These are phyloP conservation scores for Amborella trichopoda DNA, from an alignment of 164 flowering plant genomes.

Conservation along the genomic window DNA sequence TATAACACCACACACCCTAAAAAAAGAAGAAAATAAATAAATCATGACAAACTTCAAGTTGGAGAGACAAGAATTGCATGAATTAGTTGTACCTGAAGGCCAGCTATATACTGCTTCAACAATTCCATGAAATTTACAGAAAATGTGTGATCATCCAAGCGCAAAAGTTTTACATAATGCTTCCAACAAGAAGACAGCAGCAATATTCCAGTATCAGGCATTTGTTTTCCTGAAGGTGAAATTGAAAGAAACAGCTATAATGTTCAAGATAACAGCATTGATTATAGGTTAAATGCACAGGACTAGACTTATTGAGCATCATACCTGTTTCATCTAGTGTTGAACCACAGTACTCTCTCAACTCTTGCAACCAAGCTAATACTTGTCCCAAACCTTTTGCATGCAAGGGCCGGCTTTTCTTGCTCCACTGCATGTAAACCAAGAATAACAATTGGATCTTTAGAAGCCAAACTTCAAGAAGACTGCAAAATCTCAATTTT, in stretches of 20 bases:
- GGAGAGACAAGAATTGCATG: too few species aligned
- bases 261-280: not conserved
- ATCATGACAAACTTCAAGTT: too few species aligned
- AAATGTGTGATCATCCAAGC: slow-evolving; percentile 43
- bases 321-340: slow-evolving; percentile 51
- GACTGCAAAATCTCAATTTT: too few species aligned
- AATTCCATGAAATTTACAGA: slow-evolving; percentile 31
- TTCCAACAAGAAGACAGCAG: slow-evolving; percentile 82
- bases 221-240: slow-evolving; percentile 21
- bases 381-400: slow-evolving; percentile 58
- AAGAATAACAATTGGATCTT: slow-evolving; percentile 2
- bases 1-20: too few species aligned
- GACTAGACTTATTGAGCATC: slow-evolving; percentile 2
- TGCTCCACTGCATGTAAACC: slow-evolving; percentile 55
- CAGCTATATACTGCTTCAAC: slow-evolving; percentile 61
- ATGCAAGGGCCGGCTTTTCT: slow-evolving; percentile 67
- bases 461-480: too few species aligned
- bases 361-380: slow-evolving; percentile 53
- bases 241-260: not conserved
- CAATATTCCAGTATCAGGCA: slow-evolving; percentile 26
- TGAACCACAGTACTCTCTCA: slow-evolving; percentile 22
- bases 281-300: not conserved
- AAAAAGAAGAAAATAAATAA: too few species aligned
- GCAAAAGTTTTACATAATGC: slow-evolving; percentile 55
- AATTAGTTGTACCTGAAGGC: too few species aligned